phyloP scores from a whole-genome alignment of 2,329 filamentous ascomycete genomes.

The Exophiala phaeomuriformis region DNA sequence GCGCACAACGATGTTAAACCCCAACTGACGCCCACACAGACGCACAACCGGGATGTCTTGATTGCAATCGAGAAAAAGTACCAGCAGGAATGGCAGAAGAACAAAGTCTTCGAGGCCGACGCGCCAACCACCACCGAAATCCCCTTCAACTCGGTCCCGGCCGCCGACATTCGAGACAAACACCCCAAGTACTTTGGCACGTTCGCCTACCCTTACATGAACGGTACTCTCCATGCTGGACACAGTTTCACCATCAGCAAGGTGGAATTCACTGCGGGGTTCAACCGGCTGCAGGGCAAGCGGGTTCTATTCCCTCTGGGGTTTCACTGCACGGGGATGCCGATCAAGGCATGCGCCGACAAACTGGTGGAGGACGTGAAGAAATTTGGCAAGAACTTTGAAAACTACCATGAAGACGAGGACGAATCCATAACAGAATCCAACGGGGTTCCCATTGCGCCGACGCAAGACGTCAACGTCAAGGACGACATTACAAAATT shows the following conservation, averaged over 20 bases:
- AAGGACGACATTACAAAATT: conserved; percentile 89
- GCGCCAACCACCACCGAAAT: conserved; percentile 73
- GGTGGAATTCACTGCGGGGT: conserved; percentile 83
- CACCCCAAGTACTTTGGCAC: conserved; percentile 86
- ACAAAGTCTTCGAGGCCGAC: conserved; percentile 73
- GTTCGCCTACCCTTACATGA: conserved; percentile 75
- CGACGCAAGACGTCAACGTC: conserved; percentile 51
- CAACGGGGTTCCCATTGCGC: conserved; percentile 48
- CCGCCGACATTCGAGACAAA: conserved; percentile 68
- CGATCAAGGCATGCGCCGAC: conserved; percentile 94
- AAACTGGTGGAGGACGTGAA: conserved; percentile 86
- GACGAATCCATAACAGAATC: conserved; percentile 46
- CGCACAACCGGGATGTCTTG: conserved; percentile 77
- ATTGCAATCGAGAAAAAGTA: conserved; percentile 86
- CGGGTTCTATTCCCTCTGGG: conserved; percentile 80
- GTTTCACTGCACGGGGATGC: conserved; percentile 95
- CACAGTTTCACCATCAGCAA: conserved; percentile 90
- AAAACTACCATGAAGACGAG: conserved; percentile 61
- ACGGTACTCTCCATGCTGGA: conserved; percentile 80
- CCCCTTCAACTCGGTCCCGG: conserved; percentile 64
- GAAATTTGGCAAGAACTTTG: conserved; percentile 80
- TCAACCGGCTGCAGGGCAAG: conserved; percentile 85
- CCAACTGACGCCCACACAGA: conserved; percentile 41
- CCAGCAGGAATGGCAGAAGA: conserved; percentile 73
- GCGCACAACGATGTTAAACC: neutral